Conservation (phyloP, 345 rosid genomes). For the Isatis tinctoria region DNA sequence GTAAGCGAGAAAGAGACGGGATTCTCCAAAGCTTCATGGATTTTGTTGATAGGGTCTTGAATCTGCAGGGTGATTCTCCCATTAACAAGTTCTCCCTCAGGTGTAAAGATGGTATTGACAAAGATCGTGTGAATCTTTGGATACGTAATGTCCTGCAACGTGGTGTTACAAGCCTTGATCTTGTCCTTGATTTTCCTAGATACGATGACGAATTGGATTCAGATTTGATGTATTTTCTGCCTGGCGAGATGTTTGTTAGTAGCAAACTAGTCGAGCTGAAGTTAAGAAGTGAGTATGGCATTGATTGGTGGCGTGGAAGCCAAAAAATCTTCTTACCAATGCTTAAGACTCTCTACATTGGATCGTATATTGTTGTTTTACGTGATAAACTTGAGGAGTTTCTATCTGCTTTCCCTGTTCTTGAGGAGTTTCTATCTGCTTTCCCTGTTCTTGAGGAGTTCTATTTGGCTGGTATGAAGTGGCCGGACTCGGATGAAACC, state of each 20-base stretch:
- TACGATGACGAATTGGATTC: not conserved
- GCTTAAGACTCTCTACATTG: not conserved
- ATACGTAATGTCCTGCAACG: not conserved
- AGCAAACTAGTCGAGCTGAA: not conserved
- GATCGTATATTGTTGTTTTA: no score
- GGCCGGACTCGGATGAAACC: not conserved
- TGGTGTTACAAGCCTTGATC: not conserved
- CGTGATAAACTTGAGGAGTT: not conserved
- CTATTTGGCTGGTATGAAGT: not conserved
- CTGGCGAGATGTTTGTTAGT: not conserved
- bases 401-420: not conserved
- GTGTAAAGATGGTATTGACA: not conserved
- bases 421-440: not conserved
- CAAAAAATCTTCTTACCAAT: not conserved
- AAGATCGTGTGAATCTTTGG: not conserved
- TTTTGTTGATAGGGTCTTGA: not conserved
- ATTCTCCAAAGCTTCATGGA: not conserved
- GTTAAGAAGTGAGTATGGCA: not conserved
- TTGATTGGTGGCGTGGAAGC: not conserved
- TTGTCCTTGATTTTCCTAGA: not conserved
- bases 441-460: not conserved
- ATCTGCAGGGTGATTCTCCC: not conserved
- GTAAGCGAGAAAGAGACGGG: not conserved
- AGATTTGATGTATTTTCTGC: not conserved
- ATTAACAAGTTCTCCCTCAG: not conserved